Evolutionary conservation across 352 stramenopile genomes (phyloP).

Genomic region (Phytopythium boreale): DNA sequence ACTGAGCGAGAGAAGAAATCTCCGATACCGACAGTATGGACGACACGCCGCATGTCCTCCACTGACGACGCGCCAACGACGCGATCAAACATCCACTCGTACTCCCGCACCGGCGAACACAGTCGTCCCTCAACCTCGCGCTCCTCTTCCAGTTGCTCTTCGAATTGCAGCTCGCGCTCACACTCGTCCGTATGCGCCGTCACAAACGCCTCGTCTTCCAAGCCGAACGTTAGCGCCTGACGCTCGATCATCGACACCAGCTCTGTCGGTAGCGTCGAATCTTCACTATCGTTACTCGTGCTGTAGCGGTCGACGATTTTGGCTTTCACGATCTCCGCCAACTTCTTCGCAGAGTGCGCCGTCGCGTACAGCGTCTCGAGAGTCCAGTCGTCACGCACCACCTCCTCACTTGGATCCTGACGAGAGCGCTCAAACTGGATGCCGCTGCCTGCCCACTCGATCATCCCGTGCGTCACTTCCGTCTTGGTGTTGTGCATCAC

Average conservation of each 20-base stretch:
- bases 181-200: slow-evolving; percentile 45
- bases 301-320: slow-evolving; percentile 7
- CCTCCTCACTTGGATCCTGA: slow-evolving; percentile 14
- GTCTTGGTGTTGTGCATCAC: slow-evolving; percentile 83
- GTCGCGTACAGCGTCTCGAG: slow-evolving; percentile 36
- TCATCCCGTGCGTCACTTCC: slow-evolving; percentile 52
- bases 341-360: slow-evolving; percentile 20
- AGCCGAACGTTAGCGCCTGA: slow-evolving; percentile 24
- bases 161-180: slow-evolving; percentile 54
- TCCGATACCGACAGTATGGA: slow-evolving; percentile 6
- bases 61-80: slow-evolving; percentile 16
- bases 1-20: neutral
- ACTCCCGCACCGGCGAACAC: slow-evolving; percentile 18
- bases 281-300: neutral
- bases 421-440: slow-evolving; percentile 57
- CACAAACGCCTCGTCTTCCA: slow-evolving; percentile 38
- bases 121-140: slow-evolving; percentile 12
- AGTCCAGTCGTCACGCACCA: slow-evolving; percentile 49
- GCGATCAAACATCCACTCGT: slow-evolving; percentile 15
- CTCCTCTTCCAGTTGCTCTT: slow-evolving; percentile 44
- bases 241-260: slow-evolving; percentile 24
- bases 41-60: slow-evolving; percentile 5
- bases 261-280: neutral
- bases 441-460: slow-evolving; percentile 79
- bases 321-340: slow-evolving; percentile 32